phyloP scores from a whole-genome alignment of 306 rosid genomes.

The Dicorynia guianensis region DNA sequence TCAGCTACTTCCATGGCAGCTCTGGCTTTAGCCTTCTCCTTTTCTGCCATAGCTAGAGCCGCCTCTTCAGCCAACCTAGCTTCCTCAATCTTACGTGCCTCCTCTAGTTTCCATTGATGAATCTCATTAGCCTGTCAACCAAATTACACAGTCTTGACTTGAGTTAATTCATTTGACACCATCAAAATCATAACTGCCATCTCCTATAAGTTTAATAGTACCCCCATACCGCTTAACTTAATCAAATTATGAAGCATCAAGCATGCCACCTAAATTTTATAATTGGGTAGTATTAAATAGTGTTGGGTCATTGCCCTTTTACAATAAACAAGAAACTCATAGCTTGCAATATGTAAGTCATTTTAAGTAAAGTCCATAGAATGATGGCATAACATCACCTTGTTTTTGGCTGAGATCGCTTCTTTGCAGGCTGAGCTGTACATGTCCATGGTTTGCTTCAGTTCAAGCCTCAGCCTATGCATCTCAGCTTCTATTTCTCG shows the following conservation, averaged over 20 bases:
- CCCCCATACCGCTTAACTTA: background rate
- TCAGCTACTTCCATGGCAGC: constrained; percentile 88
- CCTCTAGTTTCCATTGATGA: constrained; percentile 79
- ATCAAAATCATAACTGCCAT: constrained; percentile 19
- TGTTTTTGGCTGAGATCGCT: constrained; percentile 92
- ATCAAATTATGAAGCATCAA: background rate
- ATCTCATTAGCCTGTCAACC: constrained; percentile 78
- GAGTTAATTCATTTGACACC: constrained; percentile 21
- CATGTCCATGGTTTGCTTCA: constrained; percentile 97
- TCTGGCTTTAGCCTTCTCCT: constrained; percentile 86
- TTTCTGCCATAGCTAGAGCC: constrained; percentile 82
- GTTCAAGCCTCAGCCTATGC: constrained; percentile 85
- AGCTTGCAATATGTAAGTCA: constrained; percentile 12
- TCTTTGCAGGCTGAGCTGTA: constrained; percentile 97
- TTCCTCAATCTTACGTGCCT: constrained; percentile 66
- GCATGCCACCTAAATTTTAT: background rate
- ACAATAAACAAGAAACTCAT: background rate
- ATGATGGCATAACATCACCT: constrained; percentile 55
- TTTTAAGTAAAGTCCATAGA: background rate
- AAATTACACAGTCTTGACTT: constrained; percentile 13
- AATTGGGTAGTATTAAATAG: background rate
- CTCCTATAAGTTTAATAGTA: background rate
- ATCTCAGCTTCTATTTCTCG: constrained; percentile 82
- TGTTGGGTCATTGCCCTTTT: background rate
- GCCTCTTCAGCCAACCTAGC: constrained; percentile 81